Conservation (phyloP, 306 rosid genomes). For the Delonix regia region DNA sequence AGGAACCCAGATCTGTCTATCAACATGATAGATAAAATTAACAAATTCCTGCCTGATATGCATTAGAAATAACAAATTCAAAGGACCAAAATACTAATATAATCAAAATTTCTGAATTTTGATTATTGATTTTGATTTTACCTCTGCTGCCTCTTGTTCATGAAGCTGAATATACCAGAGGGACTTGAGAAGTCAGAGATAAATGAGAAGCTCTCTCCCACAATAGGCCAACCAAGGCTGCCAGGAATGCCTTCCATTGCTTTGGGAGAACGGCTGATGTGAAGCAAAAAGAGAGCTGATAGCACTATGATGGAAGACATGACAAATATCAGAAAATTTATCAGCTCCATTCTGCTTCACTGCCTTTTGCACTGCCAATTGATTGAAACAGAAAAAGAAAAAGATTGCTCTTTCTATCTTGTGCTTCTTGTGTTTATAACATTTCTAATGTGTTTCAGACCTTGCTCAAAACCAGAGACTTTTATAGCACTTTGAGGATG, state of each 20-base stretch:
- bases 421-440: background rate
- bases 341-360: conserved; percentile 49
- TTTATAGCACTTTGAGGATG: conserved; percentile 1
- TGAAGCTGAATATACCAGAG: conserved; percentile 80
- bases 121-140: conserved; percentile 28
- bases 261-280: conserved; percentile 60
- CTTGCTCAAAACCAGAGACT: conserved; percentile 4
- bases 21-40: too few relatives aligned
- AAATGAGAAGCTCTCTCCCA: conserved; percentile 80
- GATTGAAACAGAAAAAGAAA: too few relatives aligned
- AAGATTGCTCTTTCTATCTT: conserved; percentile 3
- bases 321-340: conserved; percentile 34
- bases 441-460: conserved; percentile 18
- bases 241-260: conserved; percentile 79
- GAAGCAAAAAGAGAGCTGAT: conserved; percentile 43
- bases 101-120: background rate
- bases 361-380: background rate
- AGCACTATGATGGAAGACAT: conserved; percentile 40
- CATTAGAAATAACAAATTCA: too few relatives aligned
- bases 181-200: conserved; percentile 77
- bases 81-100: background rate
- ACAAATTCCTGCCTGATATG: too few relatives aligned
- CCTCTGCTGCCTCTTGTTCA: conserved; percentile 79
- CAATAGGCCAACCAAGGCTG: conserved; percentile 81
- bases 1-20: too few relatives aligned